These are phyloP conservation scores for Talaromyces ruber DNA, from an alignment of 495 filamentous ascomycete species.

Conservation along the genomic window DNA sequence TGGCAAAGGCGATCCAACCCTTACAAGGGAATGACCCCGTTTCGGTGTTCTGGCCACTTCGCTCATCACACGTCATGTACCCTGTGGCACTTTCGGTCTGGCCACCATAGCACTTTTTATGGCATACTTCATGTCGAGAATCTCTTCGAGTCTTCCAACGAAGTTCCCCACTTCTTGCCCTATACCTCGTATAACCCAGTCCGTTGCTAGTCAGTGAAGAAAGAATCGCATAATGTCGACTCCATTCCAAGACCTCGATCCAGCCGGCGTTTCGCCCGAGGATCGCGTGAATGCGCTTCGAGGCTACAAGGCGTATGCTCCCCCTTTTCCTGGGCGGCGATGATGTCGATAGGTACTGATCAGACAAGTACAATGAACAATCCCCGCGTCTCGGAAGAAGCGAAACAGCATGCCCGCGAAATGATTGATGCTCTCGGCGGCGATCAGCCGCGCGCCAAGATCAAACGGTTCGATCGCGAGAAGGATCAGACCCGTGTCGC, in stretches of 20 bases:
- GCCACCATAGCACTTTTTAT: not conserved
- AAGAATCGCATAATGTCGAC: conserved; percentile 11
- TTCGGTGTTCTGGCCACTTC: not conserved
- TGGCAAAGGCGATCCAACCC: not conserved
- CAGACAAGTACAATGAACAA: conserved; percentile 28
- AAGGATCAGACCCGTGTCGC: conserved; percentile 9
- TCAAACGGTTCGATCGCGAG: conserved; percentile 7
- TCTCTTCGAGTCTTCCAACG: not conserved
- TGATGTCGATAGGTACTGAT: not conserved
- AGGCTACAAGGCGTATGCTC: conserved; percentile 17
- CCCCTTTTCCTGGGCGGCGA: not conserved
- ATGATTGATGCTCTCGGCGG: conserved; percentile 23
- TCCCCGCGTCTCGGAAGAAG: conserved; percentile 29
- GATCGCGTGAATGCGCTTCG: conserved; percentile 17
- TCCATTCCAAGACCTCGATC: conserved; percentile 10
- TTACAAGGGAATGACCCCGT: not conserved
- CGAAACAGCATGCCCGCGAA: conserved; percentile 32
- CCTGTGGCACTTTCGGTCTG: not conserved
- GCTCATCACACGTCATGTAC: not conserved
- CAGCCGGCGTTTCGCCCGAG: conserved; percentile 10
- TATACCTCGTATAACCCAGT: not conserved
- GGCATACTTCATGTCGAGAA: not conserved
- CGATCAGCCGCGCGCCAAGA: conserved; percentile 11
- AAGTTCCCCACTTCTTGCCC: not conserved
- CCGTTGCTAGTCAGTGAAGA: not conserved